Evolutionary conservation across 1,284 basidiomycete genomes (phyloP).

Genomic region (Cutaneotrichosporon daszewskae): DNA sequence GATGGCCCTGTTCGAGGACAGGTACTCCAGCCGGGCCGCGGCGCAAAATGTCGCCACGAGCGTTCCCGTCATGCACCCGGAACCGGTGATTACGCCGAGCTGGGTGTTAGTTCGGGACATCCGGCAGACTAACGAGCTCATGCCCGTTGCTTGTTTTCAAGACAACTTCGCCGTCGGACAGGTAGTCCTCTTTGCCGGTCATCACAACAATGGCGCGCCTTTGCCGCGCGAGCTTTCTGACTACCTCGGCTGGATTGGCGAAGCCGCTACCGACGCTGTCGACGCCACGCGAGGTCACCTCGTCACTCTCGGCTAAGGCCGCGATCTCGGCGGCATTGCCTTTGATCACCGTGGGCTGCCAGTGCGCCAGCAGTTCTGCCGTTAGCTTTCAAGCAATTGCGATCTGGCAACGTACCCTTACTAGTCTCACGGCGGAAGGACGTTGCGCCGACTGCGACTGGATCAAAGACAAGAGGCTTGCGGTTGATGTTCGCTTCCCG

Average conservation of each 20-base stretch:
- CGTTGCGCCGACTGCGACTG: constrained; percentile 87
- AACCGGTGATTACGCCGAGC: constrained; percentile 78
- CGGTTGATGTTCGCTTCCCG: constrained; percentile 61
- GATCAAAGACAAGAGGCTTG: constrained; percentile 86
- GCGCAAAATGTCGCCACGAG: constrained; percentile 60
- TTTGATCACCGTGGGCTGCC: constrained; percentile 89
- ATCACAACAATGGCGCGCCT: constrained; percentile 82
- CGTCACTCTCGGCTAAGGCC: constrained; percentile 64
- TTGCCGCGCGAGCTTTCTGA: constrained; percentile 63
- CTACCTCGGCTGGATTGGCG: constrained; percentile 65
- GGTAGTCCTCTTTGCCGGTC: constrained; percentile 76
- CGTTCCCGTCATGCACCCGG: constrained; percentile 73
- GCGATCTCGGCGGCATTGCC: constrained; percentile 91
- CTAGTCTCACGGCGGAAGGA: constrained; percentile 59
- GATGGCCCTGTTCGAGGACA: constrained; percentile 5
- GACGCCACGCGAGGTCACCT: constrained; percentile 79
- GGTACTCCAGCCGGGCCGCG: constrained; percentile 53
- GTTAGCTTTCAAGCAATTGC: constrained; percentile 1
- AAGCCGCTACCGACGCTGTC: constrained; percentile 76
- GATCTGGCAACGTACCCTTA: constrained; percentile 43
- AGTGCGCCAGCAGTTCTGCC: constrained; percentile 68
- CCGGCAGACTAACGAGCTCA: constrained; percentile 45
- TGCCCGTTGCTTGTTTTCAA: constrained; percentile 72
- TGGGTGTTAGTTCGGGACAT: constrained; percentile 9
- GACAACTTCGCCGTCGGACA: constrained; percentile 73